Base-by-base conservation (phyloP, 805 yeast species). In the Kuraishia floccosa region DNA sequence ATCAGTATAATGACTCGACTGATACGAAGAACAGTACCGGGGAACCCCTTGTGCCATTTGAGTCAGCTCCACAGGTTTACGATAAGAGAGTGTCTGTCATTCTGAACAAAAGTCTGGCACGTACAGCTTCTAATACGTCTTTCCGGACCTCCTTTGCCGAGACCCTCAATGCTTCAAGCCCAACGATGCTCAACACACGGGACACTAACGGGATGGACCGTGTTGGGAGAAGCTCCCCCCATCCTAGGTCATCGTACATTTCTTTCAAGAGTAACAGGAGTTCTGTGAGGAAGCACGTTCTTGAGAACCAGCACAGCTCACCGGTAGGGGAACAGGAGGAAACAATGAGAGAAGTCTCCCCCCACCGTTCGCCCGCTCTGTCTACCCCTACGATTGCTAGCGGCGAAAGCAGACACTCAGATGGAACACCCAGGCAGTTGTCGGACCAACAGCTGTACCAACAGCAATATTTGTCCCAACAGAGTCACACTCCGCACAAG, bases 51-150 rank as follows among this genome's bases (percentile, higher is more conserved):
- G 60, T 65, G 14, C 71, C 74, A n/a, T 63, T 65, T 39, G 86
- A 78, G 38, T 71, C 80, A 2, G 86, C 78, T 1, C 87, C 91
- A 1, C 81, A 75, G 43, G 66, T 81, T 1, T 81, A 81, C 46
- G 93, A 81, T 47, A 78, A 76, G 50, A 80, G 79, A 49, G 91
- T 80, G 2, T 73, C 84, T 18, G 68, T 73, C n/a, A 77, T 81
- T 29, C 58, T 81, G 46, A 80, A 78, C 46, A 60, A 78, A 39
- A 77, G 85, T 39, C 59, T 81, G 46, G 83, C 84, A 2, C 57
- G 85, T 35, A 72, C 84, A 0, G 76, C 52, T 10, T 79, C 93
- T 0, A 77, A 77, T 30, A 65, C 83, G 1, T 81, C 93, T 3
- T 84, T 84, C 62, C 76, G 77, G 47, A 75, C 78, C 14, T 68